phyloP scores from a whole-genome alignment of 352 stramenopile genomes.

The Peronosclerospora sorghi region DNA sequence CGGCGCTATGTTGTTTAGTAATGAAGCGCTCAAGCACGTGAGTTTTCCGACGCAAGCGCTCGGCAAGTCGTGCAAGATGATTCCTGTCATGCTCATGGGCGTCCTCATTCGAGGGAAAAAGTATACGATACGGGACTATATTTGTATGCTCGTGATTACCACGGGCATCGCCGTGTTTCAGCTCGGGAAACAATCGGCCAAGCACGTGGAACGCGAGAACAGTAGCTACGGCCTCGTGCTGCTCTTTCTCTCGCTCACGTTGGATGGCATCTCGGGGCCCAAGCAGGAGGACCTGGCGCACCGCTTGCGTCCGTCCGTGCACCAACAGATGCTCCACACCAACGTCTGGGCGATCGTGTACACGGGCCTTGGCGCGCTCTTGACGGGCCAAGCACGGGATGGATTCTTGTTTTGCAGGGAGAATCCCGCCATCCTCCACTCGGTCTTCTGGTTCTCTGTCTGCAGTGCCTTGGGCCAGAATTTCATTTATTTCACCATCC shows the following conservation, averaged over 20 bases:
- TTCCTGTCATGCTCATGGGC: constrained; percentile 93
- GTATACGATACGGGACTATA: constrained; percentile 83
- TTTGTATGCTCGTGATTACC: constrained; percentile 87
- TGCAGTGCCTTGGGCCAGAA: constrained; percentile 95
- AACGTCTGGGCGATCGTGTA: constrained; percentile 85
- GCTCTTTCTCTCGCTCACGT: constrained; percentile 87
- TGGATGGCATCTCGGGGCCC: constrained; percentile 93
- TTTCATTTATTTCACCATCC: constrained; percentile 99
- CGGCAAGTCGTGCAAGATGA: constrained; percentile 99
- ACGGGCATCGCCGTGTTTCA: constrained; percentile 86
- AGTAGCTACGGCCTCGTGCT: constrained; percentile 82
- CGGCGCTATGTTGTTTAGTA: constrained; percentile 86
- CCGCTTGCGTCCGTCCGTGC: constrained; percentile 62
- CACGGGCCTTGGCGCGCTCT: constrained; percentile 57
- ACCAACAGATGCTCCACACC: constrained; percentile 87
- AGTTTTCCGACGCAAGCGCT: constrained; percentile 97
- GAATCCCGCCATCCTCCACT: constrained; percentile 76
- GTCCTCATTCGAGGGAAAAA: constrained; percentile 88
- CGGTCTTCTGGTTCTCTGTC: constrained; percentile 90
- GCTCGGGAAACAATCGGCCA: constrained; percentile 67
- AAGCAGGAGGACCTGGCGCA: constrained; percentile 90
- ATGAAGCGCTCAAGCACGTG: constrained; percentile 90
- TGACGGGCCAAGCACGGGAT: constrained; percentile 60
- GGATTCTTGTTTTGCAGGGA: constrained; percentile 74
- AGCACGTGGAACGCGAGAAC: constrained; percentile 77